phyloP scores from a whole-genome alignment of 2,329 filamentous ascomycete species.

The Botrytis hyacinthi region DNA sequence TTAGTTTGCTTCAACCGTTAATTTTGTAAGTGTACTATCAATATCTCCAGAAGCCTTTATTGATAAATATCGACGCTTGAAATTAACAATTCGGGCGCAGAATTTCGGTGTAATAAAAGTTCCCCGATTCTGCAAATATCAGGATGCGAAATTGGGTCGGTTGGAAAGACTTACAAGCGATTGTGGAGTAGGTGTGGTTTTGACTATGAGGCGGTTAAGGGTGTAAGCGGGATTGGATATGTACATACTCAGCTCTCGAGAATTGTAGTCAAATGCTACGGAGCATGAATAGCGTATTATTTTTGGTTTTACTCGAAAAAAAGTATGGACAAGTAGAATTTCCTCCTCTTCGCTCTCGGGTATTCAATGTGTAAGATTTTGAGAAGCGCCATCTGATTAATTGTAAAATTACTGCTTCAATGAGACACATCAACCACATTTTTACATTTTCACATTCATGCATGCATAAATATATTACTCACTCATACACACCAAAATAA shows the following conservation, averaged over 20 bases:
- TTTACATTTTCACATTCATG: too few species aligned
- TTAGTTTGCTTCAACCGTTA: rapidly evolving
- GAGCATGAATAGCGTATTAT: neutral
- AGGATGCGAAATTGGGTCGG: too few species aligned
- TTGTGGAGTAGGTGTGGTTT: rapidly evolving
- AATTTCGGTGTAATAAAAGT: rapidly evolving
- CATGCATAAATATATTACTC: too few species aligned
- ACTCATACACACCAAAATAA: neutral
- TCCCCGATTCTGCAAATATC: rapidly evolving
- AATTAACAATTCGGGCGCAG: rapidly evolving
- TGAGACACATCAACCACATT: rapidly evolving
- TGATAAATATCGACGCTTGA: neutral
- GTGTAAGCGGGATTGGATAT: neutral
- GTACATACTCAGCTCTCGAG: rapidly evolving
- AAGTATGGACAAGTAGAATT: too few species aligned
- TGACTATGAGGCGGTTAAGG: too few species aligned
- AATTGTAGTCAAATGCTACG: too few species aligned
- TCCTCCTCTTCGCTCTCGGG: neutral
- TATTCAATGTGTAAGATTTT: neutral
- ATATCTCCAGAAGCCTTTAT: rapidly evolving
- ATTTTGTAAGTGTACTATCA: neutral
- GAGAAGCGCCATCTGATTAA: too few species aligned
- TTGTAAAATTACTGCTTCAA: too few species aligned
- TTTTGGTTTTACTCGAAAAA: neutral
- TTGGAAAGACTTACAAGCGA: rapidly evolving